phyloP scores from a whole-genome alignment of 2,329 filamentous ascomycete species.

The Aspergillus udagawae region DNA sequence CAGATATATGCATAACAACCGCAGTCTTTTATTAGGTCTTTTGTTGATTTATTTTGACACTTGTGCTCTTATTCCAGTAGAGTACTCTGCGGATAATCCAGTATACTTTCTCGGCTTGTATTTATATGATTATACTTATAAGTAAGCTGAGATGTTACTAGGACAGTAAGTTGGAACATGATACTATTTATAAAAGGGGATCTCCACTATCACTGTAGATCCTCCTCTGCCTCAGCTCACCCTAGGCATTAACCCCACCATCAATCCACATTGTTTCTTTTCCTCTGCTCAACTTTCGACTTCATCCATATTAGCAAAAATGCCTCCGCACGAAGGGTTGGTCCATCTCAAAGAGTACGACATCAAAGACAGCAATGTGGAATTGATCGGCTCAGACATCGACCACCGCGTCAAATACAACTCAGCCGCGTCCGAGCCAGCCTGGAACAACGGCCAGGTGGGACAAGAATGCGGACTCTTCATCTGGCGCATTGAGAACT shows the following conservation, averaged over 20 bases:
- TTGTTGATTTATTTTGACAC: too few species aligned
- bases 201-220: too few species aligned
- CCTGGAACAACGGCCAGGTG: conserved; percentile 59
- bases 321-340: conserved; percentile 60
- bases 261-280: not conserved
- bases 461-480: conserved; percentile 53
- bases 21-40: too few species aligned
- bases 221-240: too few species aligned
- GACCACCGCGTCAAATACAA: conserved; percentile 67
- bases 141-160: too few species aligned
- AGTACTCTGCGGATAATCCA: too few species aligned
- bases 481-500: conserved; percentile 66
- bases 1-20: too few species aligned
- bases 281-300: not conserved
- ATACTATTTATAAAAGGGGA: too few species aligned
- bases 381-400: conserved; percentile 60
- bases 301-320: conserved; percentile 27
- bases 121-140: too few species aligned
- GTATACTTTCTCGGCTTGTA: too few species aligned
- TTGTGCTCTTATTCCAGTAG: too few species aligned
- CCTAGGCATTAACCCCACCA: not conserved
- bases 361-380: conserved; percentile 65
- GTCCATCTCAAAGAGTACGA: conserved; percentile 63
- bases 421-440: conserved; percentile 61
- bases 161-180: too few species aligned